A percentile compares a stretch with the other conserved stretches of the same genome.
phyloP scores from a whole-genome alignment of 805 yeast genomes.

The Candida stauntonica region DNA sequence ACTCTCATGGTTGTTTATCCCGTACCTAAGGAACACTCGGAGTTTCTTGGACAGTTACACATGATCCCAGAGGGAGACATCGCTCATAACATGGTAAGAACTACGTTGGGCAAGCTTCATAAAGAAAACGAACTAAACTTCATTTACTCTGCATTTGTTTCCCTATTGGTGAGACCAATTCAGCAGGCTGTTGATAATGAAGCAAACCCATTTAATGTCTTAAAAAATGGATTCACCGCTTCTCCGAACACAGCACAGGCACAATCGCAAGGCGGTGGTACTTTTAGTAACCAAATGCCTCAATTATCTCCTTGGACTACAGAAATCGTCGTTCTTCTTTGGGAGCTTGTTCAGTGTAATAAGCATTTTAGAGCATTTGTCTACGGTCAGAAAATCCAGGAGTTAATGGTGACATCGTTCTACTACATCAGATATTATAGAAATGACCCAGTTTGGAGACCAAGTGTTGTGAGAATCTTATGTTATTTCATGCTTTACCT shows the following conservation, averaged over 20 bases:
- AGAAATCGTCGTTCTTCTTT: constrained; percentile 58
- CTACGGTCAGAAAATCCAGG: constrained; percentile 44
- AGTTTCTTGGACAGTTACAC: constrained; percentile 33
- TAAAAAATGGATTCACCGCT: constrained; percentile 18
- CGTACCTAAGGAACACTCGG: constrained; percentile 43
- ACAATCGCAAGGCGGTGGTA: constrained; percentile 4
- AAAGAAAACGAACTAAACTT: constrained; percentile 52
- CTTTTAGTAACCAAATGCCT: constrained; percentile 30
- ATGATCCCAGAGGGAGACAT: constrained; percentile 27
- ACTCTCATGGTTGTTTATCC: constrained; percentile 60
- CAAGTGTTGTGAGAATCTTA: constrained; percentile 42
- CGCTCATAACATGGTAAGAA: constrained; percentile 46
- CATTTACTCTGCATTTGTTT: constrained; percentile 43
- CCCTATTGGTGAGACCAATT: constrained; percentile 44
- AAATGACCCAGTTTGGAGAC: constrained; percentile 33
- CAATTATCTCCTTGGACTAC: constrained; percentile 45
- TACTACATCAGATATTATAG: constrained; percentile 54
- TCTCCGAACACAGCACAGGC: constrained; percentile 13
- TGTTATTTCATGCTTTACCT: constrained; percentile 50
- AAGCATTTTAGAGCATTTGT: constrained; percentile 44
- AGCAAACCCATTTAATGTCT: constrained; percentile 31
- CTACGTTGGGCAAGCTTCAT: constrained; percentile 47
- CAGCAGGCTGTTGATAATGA: constrained; percentile 34
- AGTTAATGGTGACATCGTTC: constrained; percentile 48
- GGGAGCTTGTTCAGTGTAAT: constrained; percentile 80